These are phyloP conservation scores for Clitopilus passeckerianus DNA, from an alignment of 768 basidiomycete species.

Conservation along the genomic window DNA sequence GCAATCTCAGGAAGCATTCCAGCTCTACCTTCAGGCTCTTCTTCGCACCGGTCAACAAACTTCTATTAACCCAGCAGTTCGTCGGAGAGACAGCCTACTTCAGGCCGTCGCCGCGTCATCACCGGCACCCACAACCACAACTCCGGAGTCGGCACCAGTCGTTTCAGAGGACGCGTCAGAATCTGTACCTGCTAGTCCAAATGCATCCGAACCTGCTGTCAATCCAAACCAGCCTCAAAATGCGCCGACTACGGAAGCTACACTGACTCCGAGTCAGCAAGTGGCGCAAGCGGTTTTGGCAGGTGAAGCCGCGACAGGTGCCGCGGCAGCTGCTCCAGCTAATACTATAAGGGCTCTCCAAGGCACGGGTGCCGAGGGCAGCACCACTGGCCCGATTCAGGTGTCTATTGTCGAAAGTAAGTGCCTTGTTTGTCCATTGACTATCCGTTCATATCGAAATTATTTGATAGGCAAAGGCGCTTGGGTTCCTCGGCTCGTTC, in stretches of 20 bases:
- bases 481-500: constrained; percentile 56
- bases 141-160: constrained; percentile 9
- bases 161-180: constrained; percentile 4
- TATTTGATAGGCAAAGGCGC: constrained; percentile 56
- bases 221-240: background rate
- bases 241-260: constrained; percentile 2
- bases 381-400: constrained; percentile 59
- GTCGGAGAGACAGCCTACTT: constrained; percentile 62
- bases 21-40: constrained; percentile 68
- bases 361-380: constrained; percentile 36
- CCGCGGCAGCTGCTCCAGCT: constrained; percentile 17
- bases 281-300: constrained; percentile 47
- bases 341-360: constrained; percentile 25
- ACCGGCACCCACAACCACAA: constrained; percentile 5
- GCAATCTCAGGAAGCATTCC: constrained; percentile 67
- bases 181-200: constrained; percentile 7
- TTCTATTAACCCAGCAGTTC: constrained; percentile 61
- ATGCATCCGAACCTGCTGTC: constrained; percentile 12
- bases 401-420: constrained; percentile 81
- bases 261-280: constrained; percentile 27
- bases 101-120: constrained; percentile 18
- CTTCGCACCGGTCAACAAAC: constrained; percentile 51
- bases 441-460: constrained; percentile 5
- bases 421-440: constrained; percentile 19
- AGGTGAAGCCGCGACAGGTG: constrained; percentile 17